Evolutionary conservation across 2,329 filamentous ascomycete genomes (phyloP), one percentile per base, ranked within the genome.

Genomic region (Boeremia lycopersici): DNA sequence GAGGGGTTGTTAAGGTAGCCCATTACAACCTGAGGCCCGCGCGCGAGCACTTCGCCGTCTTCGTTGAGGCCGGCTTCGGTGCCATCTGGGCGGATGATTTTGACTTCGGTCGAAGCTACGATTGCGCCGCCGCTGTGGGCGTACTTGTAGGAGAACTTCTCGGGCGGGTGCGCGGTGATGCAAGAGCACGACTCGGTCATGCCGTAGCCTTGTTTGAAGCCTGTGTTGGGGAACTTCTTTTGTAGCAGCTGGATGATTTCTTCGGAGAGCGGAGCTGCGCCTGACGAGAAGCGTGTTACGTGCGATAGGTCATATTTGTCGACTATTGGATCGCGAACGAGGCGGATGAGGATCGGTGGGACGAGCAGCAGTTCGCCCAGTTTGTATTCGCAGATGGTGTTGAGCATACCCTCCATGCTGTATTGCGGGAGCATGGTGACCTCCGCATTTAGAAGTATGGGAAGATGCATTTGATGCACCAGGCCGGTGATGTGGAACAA

Each of bases 111-210:
- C 11, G 77, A 81, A 0, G 84, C 81, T 5, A 86, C 81, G 11
- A 87, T 77, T 3, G 77, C 79, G 25, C 85, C 84, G 2, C 84
- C 84, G 0, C 75, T 77, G 60, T 83, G 77, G 0, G 81, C 85
- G 58, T 87, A 84, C 42, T 81, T 79, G 73, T 83, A 89, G 11
- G 77, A 77, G 56, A 83, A 84, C 42, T 81, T 79, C 1, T 79
- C 76, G 0, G 81, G 81, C 4, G 86, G 83, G 48, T 88, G 85
- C 0, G 82, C 79, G 0, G 85, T 87, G 57, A 89, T 86, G 60
- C 84, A 87, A 2, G 77, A 80, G 67, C 84, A 88, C 0, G 79
- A 83, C 68, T 88, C 86, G 0, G 86, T 89, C 85, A 89, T 88
- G 26, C 86, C 86, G 62, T 88, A 89, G 1, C 84, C 85, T 64